Base-by-base conservation (phyloP, 441 rosid genomes). In the Pelargonium exstipulatum region DNA sequence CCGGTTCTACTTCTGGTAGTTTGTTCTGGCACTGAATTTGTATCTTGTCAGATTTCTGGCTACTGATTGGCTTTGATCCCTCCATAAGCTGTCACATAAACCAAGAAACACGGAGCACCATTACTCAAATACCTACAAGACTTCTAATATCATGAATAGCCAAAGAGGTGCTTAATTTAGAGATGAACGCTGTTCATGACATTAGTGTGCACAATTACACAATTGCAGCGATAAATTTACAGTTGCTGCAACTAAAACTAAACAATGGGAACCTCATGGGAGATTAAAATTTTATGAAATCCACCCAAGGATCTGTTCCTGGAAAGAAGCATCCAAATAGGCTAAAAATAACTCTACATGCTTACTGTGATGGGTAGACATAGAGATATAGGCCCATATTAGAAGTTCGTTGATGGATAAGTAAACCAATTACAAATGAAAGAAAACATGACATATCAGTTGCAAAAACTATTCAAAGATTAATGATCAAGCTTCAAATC, bases 81-180 rank as follows among this genome's bases (percentile, higher is more conserved):
- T 74, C 18, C 6, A 69, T 67, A 67, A 48, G 53, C 92, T 84
- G 80, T 68, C 72, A 51, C 40, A 45, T 0, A 63, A 62, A 70
- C 40, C 58, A 67, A 43, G 62, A 69, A 46, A 73, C 16, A 67
- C 5, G 26, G 14, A 10, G 14, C 16, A 13, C 14, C 13, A 48
- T 10, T 10, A 48, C 53, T n/a, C 53, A 48, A n/a, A 48, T 48
- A 48, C 53, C 5, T 48, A 48, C 14, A 13, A 48, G 14, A 35
- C 5, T 6, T 3, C 8, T 46, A 62, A 70, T 18, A 40, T 62
- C 9, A 20, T 40, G 18, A 9, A 6, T 20, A 63, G 60, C 55
- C 18, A 46, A 70, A 48, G 60, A 9, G 53, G 4, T 20, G 45
- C 7, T 35, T 35, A 35, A 35, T 35, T 35, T 35, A 35, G 40